These are phyloP conservation scores for Alternaria arbusti DNA, from an alignment of 2,329 filamentous ascomycete species.

Conservation along the genomic window DNA sequence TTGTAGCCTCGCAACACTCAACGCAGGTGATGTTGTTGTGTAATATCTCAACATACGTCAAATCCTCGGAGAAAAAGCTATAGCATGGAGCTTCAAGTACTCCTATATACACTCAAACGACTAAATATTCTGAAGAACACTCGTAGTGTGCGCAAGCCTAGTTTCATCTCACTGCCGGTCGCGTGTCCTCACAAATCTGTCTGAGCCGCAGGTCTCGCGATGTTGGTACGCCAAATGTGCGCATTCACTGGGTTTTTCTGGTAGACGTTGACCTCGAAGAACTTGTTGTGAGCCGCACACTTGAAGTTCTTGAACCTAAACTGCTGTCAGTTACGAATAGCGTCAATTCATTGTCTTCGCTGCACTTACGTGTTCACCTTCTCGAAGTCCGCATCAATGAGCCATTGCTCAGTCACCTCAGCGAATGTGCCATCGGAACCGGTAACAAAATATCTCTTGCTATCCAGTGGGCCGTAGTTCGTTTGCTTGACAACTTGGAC, in stretches of 20 bases:
- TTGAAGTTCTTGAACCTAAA: slow-evolving; percentile 57
- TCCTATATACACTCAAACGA: too few species aligned
- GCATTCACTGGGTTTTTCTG: slow-evolving; percentile 55
- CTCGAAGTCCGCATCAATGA: slow-evolving; percentile 53
- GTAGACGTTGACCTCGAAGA: slow-evolving; percentile 60
- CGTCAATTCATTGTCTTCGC: background rate
- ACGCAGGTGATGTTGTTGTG: too few species aligned
- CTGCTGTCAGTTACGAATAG: background rate
- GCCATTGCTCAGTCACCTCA: slow-evolving; percentile 47
- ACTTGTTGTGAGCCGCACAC: slow-evolving; percentile 53
- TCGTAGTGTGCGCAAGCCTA: too few species aligned
- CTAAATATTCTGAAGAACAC: too few species aligned
- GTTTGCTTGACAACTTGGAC: slow-evolving; percentile 55
- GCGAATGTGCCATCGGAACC: slow-evolving; percentile 29
- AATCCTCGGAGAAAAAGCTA: too few species aligned
- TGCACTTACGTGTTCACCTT: slow-evolving; percentile 53
- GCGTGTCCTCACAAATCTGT: too few species aligned
- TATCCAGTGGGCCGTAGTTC: slow-evolving; percentile 55
- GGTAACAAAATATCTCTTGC: slow-evolving; percentile 52
- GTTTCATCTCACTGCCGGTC: too few species aligned
- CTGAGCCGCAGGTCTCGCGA: slow-evolving; percentile 49
- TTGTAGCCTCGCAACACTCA: too few species aligned
- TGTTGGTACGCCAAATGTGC: slow-evolving; percentile 55
- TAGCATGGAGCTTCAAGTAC: too few species aligned
- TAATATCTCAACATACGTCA: too few species aligned